Evolutionary conservation across 2,329 filamentous ascomycete genomes (phyloP).

Genomic region (Onygenales sp.): DNA sequence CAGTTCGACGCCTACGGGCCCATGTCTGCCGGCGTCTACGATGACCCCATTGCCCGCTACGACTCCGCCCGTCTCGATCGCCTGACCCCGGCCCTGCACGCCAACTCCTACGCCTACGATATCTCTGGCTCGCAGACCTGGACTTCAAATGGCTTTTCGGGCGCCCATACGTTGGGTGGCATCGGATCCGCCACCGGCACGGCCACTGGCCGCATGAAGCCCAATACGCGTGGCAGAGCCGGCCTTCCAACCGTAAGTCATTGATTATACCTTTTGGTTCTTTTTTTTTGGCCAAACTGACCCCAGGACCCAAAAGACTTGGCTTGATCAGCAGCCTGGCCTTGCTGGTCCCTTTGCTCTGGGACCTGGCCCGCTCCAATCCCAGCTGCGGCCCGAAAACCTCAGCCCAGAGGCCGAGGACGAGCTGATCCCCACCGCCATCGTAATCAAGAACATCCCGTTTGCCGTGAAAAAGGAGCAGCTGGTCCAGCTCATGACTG

Average conservation of each 20-base stretch:
- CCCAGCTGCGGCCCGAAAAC: constrained; percentile 33
- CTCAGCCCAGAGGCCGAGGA: constrained; percentile 45
- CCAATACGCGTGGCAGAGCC: constrained; percentile 44
- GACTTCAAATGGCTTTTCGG: constrained; percentile 66
- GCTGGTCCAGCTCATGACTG: constrained; percentile 84
- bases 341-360: constrained; percentile 39
- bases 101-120: constrained; percentile 58
- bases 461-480: constrained; percentile 98
- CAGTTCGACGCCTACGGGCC: constrained; percentile 67
- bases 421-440: constrained; percentile 93
- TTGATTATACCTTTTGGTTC: constrained; percentile 1
- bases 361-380: constrained; percentile 31
- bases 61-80: constrained; percentile 48
- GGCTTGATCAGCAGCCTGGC: constrained; percentile 50
- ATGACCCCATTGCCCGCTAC: constrained; percentile 51
- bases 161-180: constrained; percentile 54
- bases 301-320: constrained; percentile 38
- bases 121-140: constrained; percentile 63
- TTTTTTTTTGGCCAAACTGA: constrained; percentile 3
- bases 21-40: constrained; percentile 61
- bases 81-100: constrained; percentile 48
- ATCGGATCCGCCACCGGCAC: constrained; percentile 47
- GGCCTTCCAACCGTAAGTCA: constrained; percentile 64
- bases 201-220: constrained; percentile 48
- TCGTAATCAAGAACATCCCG: constrained; percentile 99